A percentile compares a stretch with the other conserved stretches of the same genome.
These are phyloP conservation scores for Peterozyma xylosa DNA, from an alignment of 805 yeast genomes.

Conservation along the genomic window DNA sequence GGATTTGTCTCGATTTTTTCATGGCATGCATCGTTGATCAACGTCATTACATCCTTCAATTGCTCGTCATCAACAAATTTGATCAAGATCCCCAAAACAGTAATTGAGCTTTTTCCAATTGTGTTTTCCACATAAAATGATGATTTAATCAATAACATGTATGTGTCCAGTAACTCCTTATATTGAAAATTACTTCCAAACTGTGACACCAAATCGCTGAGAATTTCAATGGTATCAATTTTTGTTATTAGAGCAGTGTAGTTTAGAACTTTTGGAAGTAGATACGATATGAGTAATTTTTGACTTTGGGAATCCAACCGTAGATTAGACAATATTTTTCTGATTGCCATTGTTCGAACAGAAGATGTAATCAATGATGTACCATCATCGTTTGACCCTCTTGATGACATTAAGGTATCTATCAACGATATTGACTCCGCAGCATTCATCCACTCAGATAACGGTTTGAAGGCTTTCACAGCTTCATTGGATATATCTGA, in stretches of 20 bases:
- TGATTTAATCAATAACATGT: slow-evolving; percentile 23
- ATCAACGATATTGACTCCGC: slow-evolving; percentile 24
- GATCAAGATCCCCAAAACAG: slow-evolving; percentile 28
- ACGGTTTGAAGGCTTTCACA: slow-evolving; percentile 37
- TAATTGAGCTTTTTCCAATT: slow-evolving; percentile 35
- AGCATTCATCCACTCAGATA: slow-evolving; percentile 29
- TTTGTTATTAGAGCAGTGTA: slow-evolving; percentile 18
- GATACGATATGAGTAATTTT: slow-evolving; percentile 24
- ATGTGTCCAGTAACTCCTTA: slow-evolving; percentile 15
- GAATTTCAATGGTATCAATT: slow-evolving; percentile 54
- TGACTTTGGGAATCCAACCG: slow-evolving; percentile 16
- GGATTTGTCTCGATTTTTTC: slow-evolving; percentile 7
- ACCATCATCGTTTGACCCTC: slow-evolving; percentile 14
- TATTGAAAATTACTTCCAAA: slow-evolving; percentile 24
- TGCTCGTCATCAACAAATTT: slow-evolving; percentile 15
- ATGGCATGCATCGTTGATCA: slow-evolving; percentile 4
- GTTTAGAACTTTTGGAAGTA: slow-evolving; percentile 29
- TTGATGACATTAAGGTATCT: slow-evolving; percentile 13
- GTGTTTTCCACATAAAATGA: slow-evolving; percentile 34
- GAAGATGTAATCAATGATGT: slow-evolving; percentile 31
- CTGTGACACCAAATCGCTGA: slow-evolving; percentile 46
- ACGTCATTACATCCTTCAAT: slow-evolving; percentile 13
- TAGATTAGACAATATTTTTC: slow-evolving; percentile 30
- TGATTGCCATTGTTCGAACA: slow-evolving; percentile 45
- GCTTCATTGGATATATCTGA: slow-evolving; percentile 75